Evolutionary conservation across 129 eudicot species (phyloP).

Genomic region (Pulicaria dysenterica): DNA sequence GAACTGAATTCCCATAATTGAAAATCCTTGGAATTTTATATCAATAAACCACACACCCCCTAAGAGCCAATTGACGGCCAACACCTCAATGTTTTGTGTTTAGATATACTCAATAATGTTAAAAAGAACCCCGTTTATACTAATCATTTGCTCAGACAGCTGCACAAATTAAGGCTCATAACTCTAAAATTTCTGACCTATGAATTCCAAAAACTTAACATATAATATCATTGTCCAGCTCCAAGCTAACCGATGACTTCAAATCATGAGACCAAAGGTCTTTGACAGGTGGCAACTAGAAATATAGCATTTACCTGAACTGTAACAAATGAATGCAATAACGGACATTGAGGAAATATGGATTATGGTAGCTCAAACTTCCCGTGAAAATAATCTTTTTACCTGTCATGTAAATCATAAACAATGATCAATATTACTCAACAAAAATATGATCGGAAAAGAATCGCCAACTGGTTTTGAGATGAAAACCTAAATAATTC

Average conservation of each 20-base stretch:
- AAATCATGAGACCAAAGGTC: not conserved
- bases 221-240: slow-evolving; percentile 4
- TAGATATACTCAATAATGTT: too few relatives aligned
- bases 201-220: not conserved
- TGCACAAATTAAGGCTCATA: not conserved
- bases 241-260: slow-evolving; percentile 8
- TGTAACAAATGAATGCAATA: slow-evolving; percentile 18
- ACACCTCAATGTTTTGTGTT: too few relatives aligned
- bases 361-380: slow-evolving; percentile 25
- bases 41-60: too few relatives aligned
- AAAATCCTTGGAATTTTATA: too few relatives aligned
- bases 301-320: not conserved
- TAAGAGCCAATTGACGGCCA: too few relatives aligned
- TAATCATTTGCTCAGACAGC: not conserved
- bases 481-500: too few relatives aligned
- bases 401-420: slow-evolving; percentile 42
- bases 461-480: not conserved
- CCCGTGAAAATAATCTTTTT: slow-evolving; percentile 47
- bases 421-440: not conserved
- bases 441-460: not conserved
- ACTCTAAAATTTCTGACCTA: not conserved
- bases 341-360: not conserved
- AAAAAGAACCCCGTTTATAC: too few relatives aligned
- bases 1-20: too few relatives aligned
- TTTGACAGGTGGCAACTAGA: slow-evolving; percentile 14